These are phyloP conservation scores for Marchantia paleacea DNA, from an alignment of 225 moss, liverwort and hornwort species.

Conservation along the genomic window DNA sequence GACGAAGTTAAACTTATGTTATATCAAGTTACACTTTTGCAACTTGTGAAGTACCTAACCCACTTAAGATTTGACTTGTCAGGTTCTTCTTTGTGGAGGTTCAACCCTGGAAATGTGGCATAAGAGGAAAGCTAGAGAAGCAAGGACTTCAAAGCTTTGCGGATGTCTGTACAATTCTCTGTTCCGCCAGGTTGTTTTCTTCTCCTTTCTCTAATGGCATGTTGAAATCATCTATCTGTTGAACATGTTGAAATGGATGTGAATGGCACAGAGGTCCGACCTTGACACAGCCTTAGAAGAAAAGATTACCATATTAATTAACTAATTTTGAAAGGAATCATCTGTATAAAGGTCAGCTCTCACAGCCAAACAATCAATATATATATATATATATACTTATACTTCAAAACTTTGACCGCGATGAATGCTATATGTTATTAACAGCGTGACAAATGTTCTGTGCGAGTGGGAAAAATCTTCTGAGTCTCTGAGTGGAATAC, in stretches of 20 bases:
- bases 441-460: too few species aligned
- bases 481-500: too few species aligned
- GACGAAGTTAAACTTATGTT: too few species aligned
- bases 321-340: too few species aligned
- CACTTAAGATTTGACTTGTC: neutral
- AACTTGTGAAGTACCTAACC: neutral
- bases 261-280: neutral
- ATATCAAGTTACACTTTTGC: neutral
- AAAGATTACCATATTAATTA: too few species aligned
- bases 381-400: neutral
- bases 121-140: constrained; percentile 81
- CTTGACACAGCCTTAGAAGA: too few species aligned
- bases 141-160: constrained; percentile 75
- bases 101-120: constrained; percentile 93
- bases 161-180: constrained; percentile 68
- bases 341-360: too few species aligned
- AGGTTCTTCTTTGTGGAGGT: constrained; percentile 79
- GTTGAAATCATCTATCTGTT: neutral
- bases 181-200: constrained; percentile 68
- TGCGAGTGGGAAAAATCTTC: too few species aligned
- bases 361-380: too few species aligned
- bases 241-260: neutral
- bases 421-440: too few species aligned
- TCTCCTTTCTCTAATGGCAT: neutral
- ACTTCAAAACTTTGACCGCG: too few species aligned